phyloP scores from a whole-genome alignment of 345 rosid species.

The Hibiscus syriacus region DNA sequence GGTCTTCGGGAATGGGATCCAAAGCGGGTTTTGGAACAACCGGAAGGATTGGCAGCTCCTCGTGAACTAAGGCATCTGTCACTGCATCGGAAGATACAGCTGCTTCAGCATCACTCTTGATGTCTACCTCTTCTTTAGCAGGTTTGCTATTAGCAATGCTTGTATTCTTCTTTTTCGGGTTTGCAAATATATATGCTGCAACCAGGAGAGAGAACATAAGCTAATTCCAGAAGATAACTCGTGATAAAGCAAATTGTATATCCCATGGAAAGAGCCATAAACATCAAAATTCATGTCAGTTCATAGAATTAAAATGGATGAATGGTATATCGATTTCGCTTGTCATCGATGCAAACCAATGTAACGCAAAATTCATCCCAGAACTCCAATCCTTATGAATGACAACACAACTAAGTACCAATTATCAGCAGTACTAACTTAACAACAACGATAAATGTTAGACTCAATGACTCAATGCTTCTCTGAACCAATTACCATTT shows the following conservation, averaged over 20 bases:
- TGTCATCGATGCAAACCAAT: background rate
- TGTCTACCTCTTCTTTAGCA: constrained; percentile 20
- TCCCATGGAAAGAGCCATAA: background rate
- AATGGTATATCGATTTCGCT: background rate
- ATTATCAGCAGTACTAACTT: background rate
- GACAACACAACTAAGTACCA: background rate
- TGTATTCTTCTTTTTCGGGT: constrained; percentile 36
- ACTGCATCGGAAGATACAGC: constrained; percentile 19
- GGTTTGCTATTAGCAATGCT: constrained; percentile 11
- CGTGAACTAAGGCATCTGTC: constrained; percentile 12
- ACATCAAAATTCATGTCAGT: background rate
- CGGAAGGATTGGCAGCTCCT: constrained; percentile 19
- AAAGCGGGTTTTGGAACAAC: constrained; percentile 21
- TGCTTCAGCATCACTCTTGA: constrained; percentile 13
- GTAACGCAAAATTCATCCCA: background rate
- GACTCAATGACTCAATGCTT: background rate
- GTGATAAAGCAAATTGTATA: background rate
- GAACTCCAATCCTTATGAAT: background rate
- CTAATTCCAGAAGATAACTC: background rate
- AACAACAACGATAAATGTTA: background rate
- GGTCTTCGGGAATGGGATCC: constrained; percentile 59
- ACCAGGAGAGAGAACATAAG: constrained; percentile 6
- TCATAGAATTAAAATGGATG: background rate
- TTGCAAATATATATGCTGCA: constrained; percentile 67
- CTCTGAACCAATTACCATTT: background rate